These are phyloP conservation scores for Triticum timopheevii DNA, from an alignment of 176 grass and related monocot genomes.

Conservation along the genomic window DNA sequence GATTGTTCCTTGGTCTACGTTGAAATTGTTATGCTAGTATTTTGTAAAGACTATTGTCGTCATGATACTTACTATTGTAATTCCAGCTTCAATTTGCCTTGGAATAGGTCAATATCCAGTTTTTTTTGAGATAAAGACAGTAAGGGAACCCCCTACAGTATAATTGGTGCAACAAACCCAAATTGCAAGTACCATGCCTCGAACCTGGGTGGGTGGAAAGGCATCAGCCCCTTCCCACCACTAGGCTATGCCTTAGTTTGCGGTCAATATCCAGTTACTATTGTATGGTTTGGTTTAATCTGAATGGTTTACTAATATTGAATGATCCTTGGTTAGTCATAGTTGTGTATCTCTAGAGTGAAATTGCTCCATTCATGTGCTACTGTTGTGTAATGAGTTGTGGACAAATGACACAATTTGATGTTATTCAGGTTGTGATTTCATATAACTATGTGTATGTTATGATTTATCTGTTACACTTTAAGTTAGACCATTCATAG, in stretches of 20 bases:
- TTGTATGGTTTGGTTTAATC: conserved; percentile 3
- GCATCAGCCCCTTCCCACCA: no score
- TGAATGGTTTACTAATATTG: background rate
- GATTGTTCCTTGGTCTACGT: no score
- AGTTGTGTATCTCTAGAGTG: background rate
- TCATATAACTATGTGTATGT: background rate
- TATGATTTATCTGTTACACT: conserved; percentile 1
- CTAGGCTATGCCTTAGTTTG: no score
- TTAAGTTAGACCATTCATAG: background rate
- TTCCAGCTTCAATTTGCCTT: background rate
- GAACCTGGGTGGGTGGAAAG: no score
- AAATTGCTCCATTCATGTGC: background rate
- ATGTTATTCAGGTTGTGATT: background rate
- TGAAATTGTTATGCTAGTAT: no score
- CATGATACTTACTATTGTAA: background rate
- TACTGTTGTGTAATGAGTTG: background rate
- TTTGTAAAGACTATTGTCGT: no score
- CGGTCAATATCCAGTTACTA: background rate
- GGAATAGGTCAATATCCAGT: background rate
- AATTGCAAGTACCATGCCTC: no score
- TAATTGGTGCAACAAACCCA: no score
- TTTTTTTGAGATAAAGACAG: no score
- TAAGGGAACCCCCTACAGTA: no score
- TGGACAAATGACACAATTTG: background rate
- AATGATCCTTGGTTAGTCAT: background rate